phyloP scores from a whole-genome alignment of 805 yeast genomes.

The Wickerhamiella bombiphila region DNA sequence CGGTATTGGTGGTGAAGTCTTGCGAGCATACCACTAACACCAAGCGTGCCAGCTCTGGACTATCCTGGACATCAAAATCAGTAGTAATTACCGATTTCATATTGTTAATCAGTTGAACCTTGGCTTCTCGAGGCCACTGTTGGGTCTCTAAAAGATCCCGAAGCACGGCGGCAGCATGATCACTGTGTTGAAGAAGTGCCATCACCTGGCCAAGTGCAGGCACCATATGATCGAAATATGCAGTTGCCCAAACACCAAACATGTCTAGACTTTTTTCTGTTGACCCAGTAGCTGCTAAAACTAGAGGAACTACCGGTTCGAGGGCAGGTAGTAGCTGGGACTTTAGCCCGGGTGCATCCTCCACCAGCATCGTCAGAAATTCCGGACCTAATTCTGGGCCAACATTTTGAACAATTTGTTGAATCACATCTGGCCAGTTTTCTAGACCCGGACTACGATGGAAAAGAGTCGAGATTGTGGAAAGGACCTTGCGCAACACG shows the following conservation, averaged over 20 bases:
- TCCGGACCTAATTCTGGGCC: conserved; percentile 9
- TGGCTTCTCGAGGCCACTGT: conserved; percentile 10
- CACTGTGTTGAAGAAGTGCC: conserved; percentile 8
- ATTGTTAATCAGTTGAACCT: conserved; percentile 4
- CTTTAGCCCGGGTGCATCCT: conserved; percentile 16
- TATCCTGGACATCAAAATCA: conserved; percentile 8
- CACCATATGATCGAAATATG: conserved; percentile 10
- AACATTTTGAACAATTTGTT: conserved; percentile 11
- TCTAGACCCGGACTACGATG: conserved; percentile 23
- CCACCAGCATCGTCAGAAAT: conserved; percentile 19
- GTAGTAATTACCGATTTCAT: conserved; percentile 1
- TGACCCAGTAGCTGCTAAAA: background rate
- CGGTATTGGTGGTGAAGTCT: conserved; percentile 6
- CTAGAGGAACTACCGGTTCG: conserved; percentile 8
- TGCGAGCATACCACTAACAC: conserved; percentile 9
- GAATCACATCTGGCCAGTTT: conserved; percentile 27
- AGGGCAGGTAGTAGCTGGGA: conserved; percentile 10
- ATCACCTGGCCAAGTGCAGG: conserved; percentile 6
- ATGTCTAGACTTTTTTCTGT: conserved; percentile 5
- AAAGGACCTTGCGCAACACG: conserved; percentile 44
- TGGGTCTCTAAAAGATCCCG: conserved; percentile 10
- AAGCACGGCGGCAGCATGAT: conserved; percentile 7
- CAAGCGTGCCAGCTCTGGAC: conserved; percentile 11
- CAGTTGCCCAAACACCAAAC: conserved; percentile 11
- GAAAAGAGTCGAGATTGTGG: conserved; percentile 39